Base-by-base conservation (phyloP, 768 basidiomycete species). In the Xerocomellus amylosporus region DNA sequence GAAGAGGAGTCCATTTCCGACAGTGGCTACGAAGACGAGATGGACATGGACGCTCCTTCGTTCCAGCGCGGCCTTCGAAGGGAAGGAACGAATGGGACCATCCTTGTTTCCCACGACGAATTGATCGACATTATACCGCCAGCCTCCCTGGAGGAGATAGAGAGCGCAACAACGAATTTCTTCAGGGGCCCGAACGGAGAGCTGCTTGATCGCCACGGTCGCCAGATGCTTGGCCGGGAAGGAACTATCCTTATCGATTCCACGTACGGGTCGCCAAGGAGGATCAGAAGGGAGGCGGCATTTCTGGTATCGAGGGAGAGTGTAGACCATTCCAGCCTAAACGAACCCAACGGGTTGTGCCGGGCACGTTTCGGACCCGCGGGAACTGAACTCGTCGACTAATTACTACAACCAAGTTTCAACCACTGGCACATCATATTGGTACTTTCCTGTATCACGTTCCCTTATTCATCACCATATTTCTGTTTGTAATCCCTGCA, bases 341-440 rank as follows among this genome's bases (percentile, higher is more conserved):
- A 39, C 37, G 31, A 47, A 15, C 22, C 33, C 20, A 46, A 38
- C 7, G 51, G 36, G 28, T 17, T 36, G n/a, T 36, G 40, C 41
- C 54, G 38, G 13, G 30, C 39, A 39, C 55, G 56, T 37, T 46
- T 69, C 6, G 67, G 68, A 5, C 64, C 59, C 1, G 54, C 60
- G 14, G 68, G 59, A 31, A 69, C 67, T 13, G 61, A 64, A 9
- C 63, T 69, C 28, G 51, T 69, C 39, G 42, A 58, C 20, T 28
- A 4, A 30, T n/a, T 12, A 34, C 15, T 7, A 37, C 20, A 2
- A 40, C 12, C 7, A 6, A 7, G 28, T 8, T 34, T 26, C 26
- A 31, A 15, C 19, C n/a, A n/a, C n/a, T n/a, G n/a, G n/a, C 1
- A 15, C 20, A 10, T 13, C 14, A 15, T 28, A 8, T 34, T 24